Conservation (phyloP, 306 rosid genomes). For the Trichosanthes cucumerina region DNA sequence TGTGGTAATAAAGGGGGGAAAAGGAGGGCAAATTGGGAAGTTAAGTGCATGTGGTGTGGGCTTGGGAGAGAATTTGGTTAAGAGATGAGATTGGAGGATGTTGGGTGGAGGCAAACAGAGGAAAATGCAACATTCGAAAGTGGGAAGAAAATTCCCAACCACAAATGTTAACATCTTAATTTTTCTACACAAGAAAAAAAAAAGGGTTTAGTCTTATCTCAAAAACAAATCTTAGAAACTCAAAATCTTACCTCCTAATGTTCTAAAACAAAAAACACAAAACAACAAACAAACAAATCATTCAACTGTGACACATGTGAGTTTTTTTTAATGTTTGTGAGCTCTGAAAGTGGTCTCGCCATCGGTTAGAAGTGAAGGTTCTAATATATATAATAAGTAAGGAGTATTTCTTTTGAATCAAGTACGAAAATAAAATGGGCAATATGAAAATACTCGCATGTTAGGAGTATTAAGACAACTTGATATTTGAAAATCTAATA, state of each 20-base stretch:
- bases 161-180: constrained; percentile 19
- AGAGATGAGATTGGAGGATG: constrained; percentile 50
- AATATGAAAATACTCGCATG: not conserved
- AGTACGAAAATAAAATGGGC: not conserved
- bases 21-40: not conserved
- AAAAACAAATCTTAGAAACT: not conserved
- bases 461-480: not conserved
- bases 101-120: constrained; percentile 35
- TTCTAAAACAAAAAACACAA: not conserved
- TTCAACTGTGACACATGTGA: not conserved
- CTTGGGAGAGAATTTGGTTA: constrained; percentile 16
- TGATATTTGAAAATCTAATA: too few relatives aligned
- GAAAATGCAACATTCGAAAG: not conserved
- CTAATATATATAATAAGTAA: too few relatives aligned
- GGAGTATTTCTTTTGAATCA: too few relatives aligned
- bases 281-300: not conserved
- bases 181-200: not conserved
- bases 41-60: constrained; percentile 48
- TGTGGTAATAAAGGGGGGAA: constrained; percentile 18
- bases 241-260: not conserved
- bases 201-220: not conserved
- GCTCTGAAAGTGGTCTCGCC: not conserved
- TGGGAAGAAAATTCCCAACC: constrained; percentile 36
- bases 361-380: not conserved
- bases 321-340: not conserved